Evolutionary conservation across 2,329 filamentous ascomycete species (phyloP).

Genomic region (Aspergillus eucalypticola): DNA sequence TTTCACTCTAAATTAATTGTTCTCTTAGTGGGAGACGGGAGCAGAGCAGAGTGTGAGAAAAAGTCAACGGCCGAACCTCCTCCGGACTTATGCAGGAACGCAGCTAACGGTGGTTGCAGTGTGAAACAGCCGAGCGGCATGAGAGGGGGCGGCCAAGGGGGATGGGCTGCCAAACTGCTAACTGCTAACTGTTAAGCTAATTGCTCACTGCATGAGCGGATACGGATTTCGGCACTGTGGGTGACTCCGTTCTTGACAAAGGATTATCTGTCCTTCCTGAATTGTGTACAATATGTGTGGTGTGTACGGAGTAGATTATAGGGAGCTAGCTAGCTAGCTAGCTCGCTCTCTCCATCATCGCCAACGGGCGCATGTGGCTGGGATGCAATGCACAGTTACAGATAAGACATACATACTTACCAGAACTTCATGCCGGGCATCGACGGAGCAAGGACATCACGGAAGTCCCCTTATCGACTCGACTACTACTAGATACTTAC

Average conservation of each 20-base stretch:
- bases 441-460: not conserved
- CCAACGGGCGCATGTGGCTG: not conserved
- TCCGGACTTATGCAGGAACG: conserved; percentile 12
- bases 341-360: not conserved
- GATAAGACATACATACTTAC: not conserved
- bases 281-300: not conserved
- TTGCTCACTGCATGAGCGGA: not conserved
- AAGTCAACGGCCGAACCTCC: conserved; percentile 11
- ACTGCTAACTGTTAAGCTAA: not conserved
- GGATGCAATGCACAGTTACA: not conserved
- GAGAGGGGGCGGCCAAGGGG: not conserved
- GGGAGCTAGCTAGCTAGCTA: not conserved
- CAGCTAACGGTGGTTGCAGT: conserved; percentile 13
- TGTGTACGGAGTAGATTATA: not conserved
- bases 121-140: conserved; percentile 17
- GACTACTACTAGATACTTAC: not conserved
- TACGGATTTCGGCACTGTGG: not conserved
- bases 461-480: not conserved
- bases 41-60: not conserved
- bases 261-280: not conserved
- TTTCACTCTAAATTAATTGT: not conserved
- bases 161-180: not conserved
- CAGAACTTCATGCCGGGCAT: not conserved
- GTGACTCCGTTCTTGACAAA: too few species aligned
- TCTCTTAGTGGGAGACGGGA: too few species aligned